Base-by-base conservation (phyloP, 2,329 filamentous ascomycete species). In the Raffaelea ambrosiae region DNA sequence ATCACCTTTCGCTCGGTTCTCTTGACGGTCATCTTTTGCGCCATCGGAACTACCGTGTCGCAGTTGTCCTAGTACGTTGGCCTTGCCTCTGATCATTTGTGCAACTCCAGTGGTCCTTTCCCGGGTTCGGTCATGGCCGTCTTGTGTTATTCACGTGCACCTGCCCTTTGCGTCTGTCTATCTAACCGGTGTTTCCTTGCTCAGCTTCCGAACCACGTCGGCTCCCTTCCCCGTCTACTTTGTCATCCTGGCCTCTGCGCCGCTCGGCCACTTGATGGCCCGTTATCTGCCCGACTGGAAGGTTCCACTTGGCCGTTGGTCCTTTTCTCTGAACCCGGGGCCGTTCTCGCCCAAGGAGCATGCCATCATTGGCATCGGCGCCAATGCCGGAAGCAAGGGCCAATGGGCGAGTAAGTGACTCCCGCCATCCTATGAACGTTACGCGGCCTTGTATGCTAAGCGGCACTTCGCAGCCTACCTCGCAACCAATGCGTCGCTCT, bases 401-500 rank as follows among this genome's bases (percentile, higher is more conserved):
- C 52, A 56, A 41, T 54, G 51, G 51, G 51, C 48, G 16, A 50
- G 48, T 50, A 68, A 4, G 44, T 18, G 4, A 3, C 31, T 4
- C 13, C n/a, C 29, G 8, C 36, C n/a, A n/a, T n/a, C n/a, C n/a
- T n/a, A n/a, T n/a, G n/a, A 33, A 21, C 26, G 11, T 22, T 29
- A n/a, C 14, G 4, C 4, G 10, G 40, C 8, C 20, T 5, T 26
- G 40, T 26, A 16, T 29, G 16, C 35, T 8, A 38, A 38, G 5
- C 16, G 16, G 16, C 13, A 38, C 7, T 14, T 14, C 20, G 14
- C 11, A 1, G 76, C 72, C 54, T 64, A 68, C 5, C 52, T 54
- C 8, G 43, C 51, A 8, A 54, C 52, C 8, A 55, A 54, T 48
- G 54, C 54, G 2, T 46, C 47, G 14, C 43, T 55, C 10, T 55